Conservation (phyloP, 352 stramenopile species). For the Thalassiosira oceanica region DNA sequence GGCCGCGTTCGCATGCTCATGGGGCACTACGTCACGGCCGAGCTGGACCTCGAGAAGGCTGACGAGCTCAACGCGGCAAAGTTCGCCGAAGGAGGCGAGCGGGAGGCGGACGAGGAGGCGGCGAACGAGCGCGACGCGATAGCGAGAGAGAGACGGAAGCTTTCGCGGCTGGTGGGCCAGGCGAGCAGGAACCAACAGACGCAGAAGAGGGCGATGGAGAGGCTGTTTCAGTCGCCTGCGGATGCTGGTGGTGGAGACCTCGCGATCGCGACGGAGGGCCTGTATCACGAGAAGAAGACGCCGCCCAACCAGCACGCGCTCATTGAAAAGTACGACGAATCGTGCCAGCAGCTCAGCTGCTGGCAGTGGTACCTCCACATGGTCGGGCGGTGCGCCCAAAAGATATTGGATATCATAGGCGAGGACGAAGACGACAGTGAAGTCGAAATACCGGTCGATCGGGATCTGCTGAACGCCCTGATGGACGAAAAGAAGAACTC, state of each 20-base stretch:
- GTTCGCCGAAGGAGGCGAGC: not conserved
- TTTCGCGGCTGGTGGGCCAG: conserved; percentile 36
- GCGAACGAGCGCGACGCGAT: conserved; percentile 10
- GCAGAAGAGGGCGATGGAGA: conserved; percentile 64
- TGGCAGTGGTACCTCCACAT: conserved; percentile 43
- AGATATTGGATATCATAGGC: conserved; percentile 32
- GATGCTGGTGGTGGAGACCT: not conserved
- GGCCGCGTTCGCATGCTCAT: conserved; percentile 60
- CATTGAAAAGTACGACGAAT: too few relatives aligned
- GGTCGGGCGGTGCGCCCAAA: conserved; percentile 36
- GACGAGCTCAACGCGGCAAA: conserved; percentile 13
- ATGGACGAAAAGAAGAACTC: conserved; percentile 1
- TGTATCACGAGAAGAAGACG: conserved; percentile 37
- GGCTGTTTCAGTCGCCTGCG: conserved; percentile 16
- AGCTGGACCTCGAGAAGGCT: conserved; percentile 53
- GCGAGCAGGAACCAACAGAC: conserved; percentile 48
- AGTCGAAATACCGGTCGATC: conserved; percentile 6
- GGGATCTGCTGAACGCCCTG: conserved; percentile 8
- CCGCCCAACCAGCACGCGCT: too few relatives aligned
- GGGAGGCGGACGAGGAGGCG: too few relatives aligned
- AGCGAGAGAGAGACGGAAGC: conserved; percentile 23
- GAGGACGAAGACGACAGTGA: conserved; percentile 11
- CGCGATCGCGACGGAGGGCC: not conserved
- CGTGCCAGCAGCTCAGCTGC: conserved; percentile 8
- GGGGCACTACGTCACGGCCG: conserved; percentile 54